Percentiles rank a stretch among this genome's conserved stretches.
Evolutionary conservation across 768 basidiomycete genomes (phyloP).

Genomic region (Lactifluus volemus): DNA sequence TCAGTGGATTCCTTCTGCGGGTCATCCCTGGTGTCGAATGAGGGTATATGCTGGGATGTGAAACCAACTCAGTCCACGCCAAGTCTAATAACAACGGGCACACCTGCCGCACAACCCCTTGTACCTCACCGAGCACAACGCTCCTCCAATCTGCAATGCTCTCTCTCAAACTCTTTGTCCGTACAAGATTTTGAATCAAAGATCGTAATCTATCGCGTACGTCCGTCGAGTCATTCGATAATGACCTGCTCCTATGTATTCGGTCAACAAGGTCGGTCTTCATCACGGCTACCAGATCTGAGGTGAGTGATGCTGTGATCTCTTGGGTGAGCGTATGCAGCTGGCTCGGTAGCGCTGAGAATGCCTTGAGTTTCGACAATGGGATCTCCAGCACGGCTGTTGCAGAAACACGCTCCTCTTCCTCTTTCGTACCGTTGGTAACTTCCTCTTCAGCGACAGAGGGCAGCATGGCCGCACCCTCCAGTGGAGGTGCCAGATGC

Average conservation of each 20-base stretch:
- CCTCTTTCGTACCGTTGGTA: conserved; percentile 12
- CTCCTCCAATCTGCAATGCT: conserved; percentile 63
- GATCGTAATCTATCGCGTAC: conserved; percentile 62
- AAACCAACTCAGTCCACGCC: neutral
- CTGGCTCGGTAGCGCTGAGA: conserved; percentile 65
- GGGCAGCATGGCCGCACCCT: conserved; percentile 10
- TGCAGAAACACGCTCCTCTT: conserved; percentile 1
- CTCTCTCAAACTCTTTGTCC: conserved; percentile 64
- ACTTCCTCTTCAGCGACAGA: conserved; percentile 30
- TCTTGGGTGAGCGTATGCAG: conserved; percentile 64
- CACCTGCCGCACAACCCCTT: conserved; percentile 50
- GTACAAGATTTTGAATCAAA: conserved; percentile 64
- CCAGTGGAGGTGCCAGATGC: conserved; percentile 19
- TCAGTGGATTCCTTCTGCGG: conserved; percentile 24
- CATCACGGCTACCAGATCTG: conserved; percentile 68
- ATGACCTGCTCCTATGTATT: conserved; percentile 21
- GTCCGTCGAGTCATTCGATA: conserved; percentile 14
- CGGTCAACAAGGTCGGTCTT: conserved; percentile 56
- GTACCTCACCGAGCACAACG: conserved; percentile 53
- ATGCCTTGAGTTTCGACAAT: conserved; percentile 62
- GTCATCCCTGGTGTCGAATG: conserved; percentile 47
- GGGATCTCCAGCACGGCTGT: conserved; percentile 31
- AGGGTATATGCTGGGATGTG: neutral
- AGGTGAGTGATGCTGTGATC: conserved; percentile 67
- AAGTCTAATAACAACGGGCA: conserved; percentile 22